Percentiles rank a stretch among this genome's conserved stretches.
Conservation (phyloP, 179 eudicot species). For the Amaranthus tricolor region DNA sequence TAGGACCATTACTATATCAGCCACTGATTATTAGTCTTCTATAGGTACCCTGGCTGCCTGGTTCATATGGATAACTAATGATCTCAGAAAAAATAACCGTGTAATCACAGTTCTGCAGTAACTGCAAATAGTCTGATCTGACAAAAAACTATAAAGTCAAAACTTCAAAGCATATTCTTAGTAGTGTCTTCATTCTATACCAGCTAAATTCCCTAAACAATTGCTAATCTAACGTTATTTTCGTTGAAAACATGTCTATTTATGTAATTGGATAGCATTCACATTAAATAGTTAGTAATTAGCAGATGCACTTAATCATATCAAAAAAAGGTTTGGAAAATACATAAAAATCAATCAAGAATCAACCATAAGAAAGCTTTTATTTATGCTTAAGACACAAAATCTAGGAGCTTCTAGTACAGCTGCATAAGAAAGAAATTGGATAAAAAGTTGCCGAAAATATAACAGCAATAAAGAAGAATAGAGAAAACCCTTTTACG, state of each 20-base stretch:
- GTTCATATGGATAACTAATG: not conserved
- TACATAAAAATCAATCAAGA: not conserved
- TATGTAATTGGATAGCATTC: not conserved
- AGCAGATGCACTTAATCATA: not conserved
- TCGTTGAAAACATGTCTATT: not conserved
- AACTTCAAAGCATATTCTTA: not conserved
- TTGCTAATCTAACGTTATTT: not conserved
- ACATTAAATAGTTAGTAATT: not conserved
- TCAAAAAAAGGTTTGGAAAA: not conserved
- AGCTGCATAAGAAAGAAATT: not conserved
- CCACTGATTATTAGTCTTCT: not conserved
- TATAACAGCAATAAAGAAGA: no score
- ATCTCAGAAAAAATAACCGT: no score
- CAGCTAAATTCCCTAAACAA: conserved; percentile 1
- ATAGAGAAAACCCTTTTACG: no score
- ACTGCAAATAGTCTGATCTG: no score
- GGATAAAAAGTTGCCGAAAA: not conserved
- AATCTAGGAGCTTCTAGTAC: not conserved
- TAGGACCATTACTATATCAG: not conserved
- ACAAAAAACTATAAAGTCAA: not conserved
- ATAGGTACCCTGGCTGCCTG: not conserved
- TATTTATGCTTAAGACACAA: not conserved
- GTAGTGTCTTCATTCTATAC: not conserved
- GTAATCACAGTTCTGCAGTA: no score
- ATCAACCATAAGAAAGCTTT: not conserved